Percentiles rank a stretch among this genome's conserved stretches.
Conservation (phyloP, 495 filamentous ascomycete species). For the Lophiotrema nucula region DNA sequence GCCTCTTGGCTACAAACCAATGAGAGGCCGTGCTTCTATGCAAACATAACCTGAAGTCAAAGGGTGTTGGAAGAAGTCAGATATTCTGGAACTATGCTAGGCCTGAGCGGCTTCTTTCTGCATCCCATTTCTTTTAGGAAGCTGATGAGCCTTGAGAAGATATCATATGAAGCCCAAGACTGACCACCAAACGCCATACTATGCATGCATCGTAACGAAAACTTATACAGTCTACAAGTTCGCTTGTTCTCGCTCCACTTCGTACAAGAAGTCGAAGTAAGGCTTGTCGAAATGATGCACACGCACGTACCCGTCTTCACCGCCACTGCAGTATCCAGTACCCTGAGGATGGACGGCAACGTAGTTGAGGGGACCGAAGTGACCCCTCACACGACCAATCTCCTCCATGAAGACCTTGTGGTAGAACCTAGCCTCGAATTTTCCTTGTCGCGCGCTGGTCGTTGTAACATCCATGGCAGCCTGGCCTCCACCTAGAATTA, state of each 20-base stretch:
- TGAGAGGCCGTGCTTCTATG: too few relatives aligned
- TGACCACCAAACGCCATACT: slow-evolving; percentile 24
- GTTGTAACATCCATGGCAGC: slow-evolving; percentile 99
- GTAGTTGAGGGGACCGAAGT: slow-evolving; percentile 92
- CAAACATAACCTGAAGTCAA: too few relatives aligned
- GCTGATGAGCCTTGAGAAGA: not conserved
- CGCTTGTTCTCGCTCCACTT: slow-evolving; percentile 73
- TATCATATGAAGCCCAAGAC: too few relatives aligned
- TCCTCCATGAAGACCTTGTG: slow-evolving; percentile 99
- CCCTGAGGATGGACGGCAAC: slow-evolving; percentile 87
- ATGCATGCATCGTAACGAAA: slow-evolving; percentile 20
- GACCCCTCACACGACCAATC: slow-evolving; percentile 91
- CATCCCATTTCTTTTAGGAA: too few relatives aligned
- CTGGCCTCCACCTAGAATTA: slow-evolving; percentile 95
- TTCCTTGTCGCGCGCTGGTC: slow-evolving; percentile 87
- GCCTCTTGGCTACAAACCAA: too few relatives aligned
- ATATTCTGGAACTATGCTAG: too few relatives aligned
- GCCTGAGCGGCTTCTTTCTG: too few relatives aligned
- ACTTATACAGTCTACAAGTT: slow-evolving; percentile 21
- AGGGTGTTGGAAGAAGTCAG: too few relatives aligned
- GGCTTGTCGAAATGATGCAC: slow-evolving; percentile 97
- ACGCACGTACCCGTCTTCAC: slow-evolving; percentile 97
- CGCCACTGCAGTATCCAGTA: slow-evolving; percentile 86
- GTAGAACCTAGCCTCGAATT: slow-evolving; percentile 98
- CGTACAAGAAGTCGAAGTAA: slow-evolving; percentile 98